These are phyloP conservation scores for Clonostachys rhizophaga DNA, from an alignment of 2,329 filamentous ascomycete genomes.

Conservation along the genomic window DNA sequence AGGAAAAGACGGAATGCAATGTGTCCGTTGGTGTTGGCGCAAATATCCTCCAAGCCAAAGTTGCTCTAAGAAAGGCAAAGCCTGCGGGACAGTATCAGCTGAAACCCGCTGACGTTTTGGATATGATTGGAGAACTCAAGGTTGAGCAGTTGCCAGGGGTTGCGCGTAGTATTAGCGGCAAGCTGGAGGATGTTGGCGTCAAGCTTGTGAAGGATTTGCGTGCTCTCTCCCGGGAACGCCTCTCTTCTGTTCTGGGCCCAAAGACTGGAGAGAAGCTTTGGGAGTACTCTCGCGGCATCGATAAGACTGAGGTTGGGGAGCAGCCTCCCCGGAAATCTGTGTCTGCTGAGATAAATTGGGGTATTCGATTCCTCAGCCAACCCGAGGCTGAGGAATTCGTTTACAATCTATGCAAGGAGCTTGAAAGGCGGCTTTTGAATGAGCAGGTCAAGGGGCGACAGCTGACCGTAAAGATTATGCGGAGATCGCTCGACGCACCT, in stretches of 20 bases:
- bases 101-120: slow-evolving; percentile 72
- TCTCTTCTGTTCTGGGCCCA: slow-evolving; percentile 72
- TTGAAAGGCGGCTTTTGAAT: slow-evolving; percentile 74
- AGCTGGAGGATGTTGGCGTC: slow-evolving; percentile 82
- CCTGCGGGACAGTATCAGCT: slow-evolving; percentile 90
- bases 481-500: slow-evolving; percentile 78
- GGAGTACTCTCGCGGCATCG: slow-evolving; percentile 87
- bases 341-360: slow-evolving; percentile 97
- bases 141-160: slow-evolving; percentile 86
- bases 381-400: slow-evolving; percentile 93
- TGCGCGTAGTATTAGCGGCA: slow-evolving; percentile 83
- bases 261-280: slow-evolving; percentile 90
- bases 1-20: slow-evolving; percentile 71
- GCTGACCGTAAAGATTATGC: slow-evolving; percentile 93
- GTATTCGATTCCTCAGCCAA: slow-evolving; percentile 88
- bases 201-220: slow-evolving; percentile 80
- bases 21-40: slow-evolving; percentile 90
- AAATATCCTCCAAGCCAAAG: slow-evolving; percentile 87
- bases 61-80: slow-evolving; percentile 87
- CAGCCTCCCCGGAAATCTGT: slow-evolving; percentile 87
- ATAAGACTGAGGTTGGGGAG: slow-evolving; percentile 79
- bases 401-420: slow-evolving; percentile 75
- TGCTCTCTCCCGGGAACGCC: slow-evolving; percentile 68
- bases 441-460: slow-evolving; percentile 85
- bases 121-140: slow-evolving; percentile 71